Evolutionary conservation across 176 grass and related monocot species (phyloP), one percentile per base, ranked within the genome.

Genomic region (Otatea glauca): DNA sequence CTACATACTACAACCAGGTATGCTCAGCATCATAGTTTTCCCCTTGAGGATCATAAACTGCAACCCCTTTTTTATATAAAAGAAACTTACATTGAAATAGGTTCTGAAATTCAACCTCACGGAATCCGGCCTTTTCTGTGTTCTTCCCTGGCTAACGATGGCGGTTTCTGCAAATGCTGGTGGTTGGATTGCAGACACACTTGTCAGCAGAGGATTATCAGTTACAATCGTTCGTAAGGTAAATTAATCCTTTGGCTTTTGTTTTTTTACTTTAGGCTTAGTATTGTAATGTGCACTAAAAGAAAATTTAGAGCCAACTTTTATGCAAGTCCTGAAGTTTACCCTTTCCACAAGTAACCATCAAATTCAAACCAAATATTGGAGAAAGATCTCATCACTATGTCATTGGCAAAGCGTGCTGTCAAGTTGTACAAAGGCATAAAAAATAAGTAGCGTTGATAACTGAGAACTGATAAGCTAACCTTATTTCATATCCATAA

Each of bases 1-100:
- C 96, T 15, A 95, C 93, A 81, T 98, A 98, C 77, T 98, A 98
- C 77, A 95, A 98, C 70, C 93, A 98, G 91, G 96, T 98, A 90
- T 11, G 5, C 69, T 53, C 64, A 68, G 77, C 47, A 79, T 45
- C 24, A 73, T n/a, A 80, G n/a, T 61, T 61, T 55, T 64, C 21
- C 2, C 61, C 50, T 25, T 83, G 18, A 53, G 35, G 10, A 78
- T 90, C 73, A 16, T 83, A 35, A 65, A 47, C 3, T 5, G 34
- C 60, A 56, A 38, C 23, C 65, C 65, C 5, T 50, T 65, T 71
- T 27, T 18, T 70, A 13, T 55, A 45, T 39, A 63, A 67, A 49
- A 51, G n/a, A 63, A 68, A 51, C 48, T 80, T 78, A 5, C 37
- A 78, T 84, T 68, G 50, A 79, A 90, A 81, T 84, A 98, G 96